Evolutionary conservation across 2,329 filamentous ascomycete species (phyloP).

Genomic region (Epichloe baconii): DNA sequence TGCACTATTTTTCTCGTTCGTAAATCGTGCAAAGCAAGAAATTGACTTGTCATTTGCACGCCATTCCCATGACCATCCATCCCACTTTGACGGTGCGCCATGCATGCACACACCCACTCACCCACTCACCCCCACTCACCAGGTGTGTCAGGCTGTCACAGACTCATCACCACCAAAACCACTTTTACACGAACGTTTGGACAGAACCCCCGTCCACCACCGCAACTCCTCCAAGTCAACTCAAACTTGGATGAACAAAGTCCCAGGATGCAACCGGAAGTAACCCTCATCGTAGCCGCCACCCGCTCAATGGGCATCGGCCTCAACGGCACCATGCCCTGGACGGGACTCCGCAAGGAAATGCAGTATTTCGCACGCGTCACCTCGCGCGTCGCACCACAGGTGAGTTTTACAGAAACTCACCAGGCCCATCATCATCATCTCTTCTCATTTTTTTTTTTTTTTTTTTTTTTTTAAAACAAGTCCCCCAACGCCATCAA

Average conservation of each 20-base stretch:
- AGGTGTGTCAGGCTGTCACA: no score
- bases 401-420: conserved; percentile 17
- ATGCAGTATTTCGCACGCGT: conserved; percentile 93
- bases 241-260: background rate
- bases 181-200: no score
- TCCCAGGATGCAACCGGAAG: conserved; percentile 32
- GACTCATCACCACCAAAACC: no score
- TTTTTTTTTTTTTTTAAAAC: no score
- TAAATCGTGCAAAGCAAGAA: no score
- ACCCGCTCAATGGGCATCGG: conserved; percentile 89
- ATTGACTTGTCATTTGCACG: no score
- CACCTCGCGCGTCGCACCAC: conserved; percentile 51
- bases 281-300: conserved; percentile 90
- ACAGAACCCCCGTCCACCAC: background rate
- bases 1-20: no score
- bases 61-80: no score
- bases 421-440: background rate
- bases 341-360: conserved; percentile 78
- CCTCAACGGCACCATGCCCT: conserved; percentile 63
- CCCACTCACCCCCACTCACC: no score
- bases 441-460: no score
- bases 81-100: no score
- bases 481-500: conserved; percentile 34
- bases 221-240: background rate
- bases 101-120: no score